Evolutionary conservation across 2,329 filamentous ascomycete genomes (phyloP).

Genomic region (Purpureocillium lavendulum): DNA sequence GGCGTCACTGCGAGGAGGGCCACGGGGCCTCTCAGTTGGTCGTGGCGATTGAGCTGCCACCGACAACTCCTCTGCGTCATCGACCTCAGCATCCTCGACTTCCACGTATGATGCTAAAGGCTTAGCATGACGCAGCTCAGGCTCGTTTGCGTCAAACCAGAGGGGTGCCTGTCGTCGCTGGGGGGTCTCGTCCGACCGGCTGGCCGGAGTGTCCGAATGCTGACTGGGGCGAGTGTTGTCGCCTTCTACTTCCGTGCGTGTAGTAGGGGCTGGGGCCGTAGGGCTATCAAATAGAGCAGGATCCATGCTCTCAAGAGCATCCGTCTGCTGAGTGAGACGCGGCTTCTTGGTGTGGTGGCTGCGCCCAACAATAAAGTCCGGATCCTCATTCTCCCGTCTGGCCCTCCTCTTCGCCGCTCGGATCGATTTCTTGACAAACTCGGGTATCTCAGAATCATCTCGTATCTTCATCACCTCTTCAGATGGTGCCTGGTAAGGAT

Average conservation of each 20-base stretch:
- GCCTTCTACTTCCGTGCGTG: conserved; percentile 9
- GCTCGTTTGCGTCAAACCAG: conserved; percentile 35
- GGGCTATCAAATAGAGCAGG: conserved; percentile 38
- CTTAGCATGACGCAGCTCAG: conserved; percentile 42
- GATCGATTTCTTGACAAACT: conserved; percentile 46
- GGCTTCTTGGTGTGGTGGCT: conserved; percentile 32
- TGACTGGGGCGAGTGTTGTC: conserved; percentile 10
- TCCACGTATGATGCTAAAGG: conserved; percentile 44
- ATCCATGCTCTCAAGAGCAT: conserved; percentile 36
- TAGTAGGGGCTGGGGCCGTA: conserved; percentile 10
- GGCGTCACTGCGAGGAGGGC: conserved; percentile 11
- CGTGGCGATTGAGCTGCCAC: conserved; percentile 15
- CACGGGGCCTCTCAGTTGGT: conserved; percentile 3
- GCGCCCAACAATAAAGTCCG: conserved; percentile 40
- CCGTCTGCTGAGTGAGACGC: conserved; percentile 17
- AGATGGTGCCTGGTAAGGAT: conserved; percentile 46
- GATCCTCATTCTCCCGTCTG: conserved; percentile 43
- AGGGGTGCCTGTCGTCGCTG: conserved; percentile 12
- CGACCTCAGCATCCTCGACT: conserved; percentile 30
- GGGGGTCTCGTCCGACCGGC: conserved; percentile 8
- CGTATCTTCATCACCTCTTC: conserved; percentile 32
- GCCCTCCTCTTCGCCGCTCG: conserved; percentile 45
- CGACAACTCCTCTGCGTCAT: conserved; percentile 35
- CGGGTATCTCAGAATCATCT: conserved; percentile 41
- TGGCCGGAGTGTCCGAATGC: conserved; percentile 2